These are phyloP conservation scores for Populus simonii DNA, from an alignment of 345 rosid species.

Conservation along the genomic window DNA sequence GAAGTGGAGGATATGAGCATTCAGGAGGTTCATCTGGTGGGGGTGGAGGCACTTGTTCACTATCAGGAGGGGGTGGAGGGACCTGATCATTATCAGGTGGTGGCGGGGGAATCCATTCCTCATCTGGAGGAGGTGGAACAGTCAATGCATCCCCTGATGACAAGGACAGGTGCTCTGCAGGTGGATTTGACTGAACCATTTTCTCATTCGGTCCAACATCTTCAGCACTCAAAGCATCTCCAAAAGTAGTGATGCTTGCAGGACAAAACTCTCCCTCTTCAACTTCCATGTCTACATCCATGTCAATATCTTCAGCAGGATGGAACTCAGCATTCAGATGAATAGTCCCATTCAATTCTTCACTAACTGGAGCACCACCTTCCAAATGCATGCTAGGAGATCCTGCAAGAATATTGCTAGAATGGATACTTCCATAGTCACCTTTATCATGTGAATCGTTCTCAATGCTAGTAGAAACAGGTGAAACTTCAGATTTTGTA, in stretches of 20 bases:
- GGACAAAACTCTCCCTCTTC: slow-evolving; percentile 49
- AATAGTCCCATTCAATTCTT: slow-evolving; percentile 27
- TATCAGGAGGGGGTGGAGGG: slow-evolving; percentile 87
- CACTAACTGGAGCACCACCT: slow-evolving; percentile 28
- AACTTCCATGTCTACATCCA: slow-evolving; percentile 99
- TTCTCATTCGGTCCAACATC: slow-evolving; percentile 32
- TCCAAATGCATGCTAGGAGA: slow-evolving; percentile 34
- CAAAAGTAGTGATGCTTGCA: slow-evolving; percentile 9
- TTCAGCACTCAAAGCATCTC: slow-evolving; percentile 28
- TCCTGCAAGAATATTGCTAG: slow-evolving; percentile 22
- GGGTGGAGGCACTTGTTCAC: slow-evolving; percentile 45
- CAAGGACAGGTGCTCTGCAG: slow-evolving; percentile 27
- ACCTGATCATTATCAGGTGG: slow-evolving; percentile 75
- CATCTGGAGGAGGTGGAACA: slow-evolving; percentile 67
- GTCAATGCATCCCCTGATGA: slow-evolving; percentile 25
- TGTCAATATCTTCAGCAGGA: slow-evolving; percentile 68
- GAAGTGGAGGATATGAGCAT: slow-evolving; percentile 44
- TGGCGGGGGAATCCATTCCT: slow-evolving; percentile 92
- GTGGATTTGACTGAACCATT: slow-evolving; percentile 27
- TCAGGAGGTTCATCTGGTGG: slow-evolving; percentile 64
- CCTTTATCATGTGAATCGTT: slow-evolving; percentile 19
- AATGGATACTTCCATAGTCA: not conserved
- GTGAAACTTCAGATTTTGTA: slow-evolving; percentile 26
- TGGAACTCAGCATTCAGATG: slow-evolving; percentile 25
- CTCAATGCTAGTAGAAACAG: slow-evolving; percentile 24